phyloP scores from a whole-genome alignment of 768 basidiomycete genomes.

The Pleurotus djamor region DNA sequence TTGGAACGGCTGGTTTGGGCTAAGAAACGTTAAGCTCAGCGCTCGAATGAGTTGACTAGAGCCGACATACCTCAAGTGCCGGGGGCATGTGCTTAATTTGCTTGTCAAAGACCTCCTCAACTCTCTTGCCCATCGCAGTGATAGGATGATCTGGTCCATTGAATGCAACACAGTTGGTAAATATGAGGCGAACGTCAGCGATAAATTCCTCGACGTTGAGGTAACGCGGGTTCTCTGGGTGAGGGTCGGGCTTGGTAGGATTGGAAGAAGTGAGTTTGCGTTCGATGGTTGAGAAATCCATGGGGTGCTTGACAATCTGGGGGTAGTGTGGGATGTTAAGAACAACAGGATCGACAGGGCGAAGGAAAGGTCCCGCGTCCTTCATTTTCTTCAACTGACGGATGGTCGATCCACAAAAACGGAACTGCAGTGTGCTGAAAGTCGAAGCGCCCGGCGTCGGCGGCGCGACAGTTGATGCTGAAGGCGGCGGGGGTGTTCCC shows the following conservation, averaged over 20 bases:
- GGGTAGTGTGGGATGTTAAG: slow-evolving; percentile 88
- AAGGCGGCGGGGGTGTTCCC: slow-evolving; percentile 16
- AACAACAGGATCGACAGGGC: slow-evolving; percentile 86
- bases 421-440: slow-evolving; percentile 69
- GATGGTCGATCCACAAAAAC: slow-evolving; percentile 75
- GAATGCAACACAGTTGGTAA: slow-evolving; percentile 86
- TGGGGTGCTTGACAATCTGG: slow-evolving; percentile 83
- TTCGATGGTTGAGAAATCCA: slow-evolving; percentile 94
- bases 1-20: slow-evolving; percentile 39
- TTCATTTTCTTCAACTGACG: slow-evolving; percentile 85
- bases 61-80: slow-evolving; percentile 62
- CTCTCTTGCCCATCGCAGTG: slow-evolving; percentile 72
- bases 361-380: slow-evolving; percentile 77
- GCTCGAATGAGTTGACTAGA: slow-evolving; percentile 6
- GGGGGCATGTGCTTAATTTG: slow-evolving; percentile 81
- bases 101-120: slow-evolving; percentile 88
- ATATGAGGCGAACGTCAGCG: slow-evolving; percentile 82
- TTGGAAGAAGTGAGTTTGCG: slow-evolving; percentile 82
- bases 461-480: slow-evolving; percentile 15
- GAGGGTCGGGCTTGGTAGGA: slow-evolving; percentile 71
- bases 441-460: slow-evolving; percentile 30
- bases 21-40: slow-evolving; percentile 11
- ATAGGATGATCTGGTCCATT: slow-evolving; percentile 91
- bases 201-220: slow-evolving; percentile 76
- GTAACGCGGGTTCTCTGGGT: slow-evolving; percentile 75